Percentiles rank a stretch among this genome's conserved stretches.
Conservation (phyloP, 1,284 basidiomycete genomes). For the Leccinum glutinopallens region DNA sequence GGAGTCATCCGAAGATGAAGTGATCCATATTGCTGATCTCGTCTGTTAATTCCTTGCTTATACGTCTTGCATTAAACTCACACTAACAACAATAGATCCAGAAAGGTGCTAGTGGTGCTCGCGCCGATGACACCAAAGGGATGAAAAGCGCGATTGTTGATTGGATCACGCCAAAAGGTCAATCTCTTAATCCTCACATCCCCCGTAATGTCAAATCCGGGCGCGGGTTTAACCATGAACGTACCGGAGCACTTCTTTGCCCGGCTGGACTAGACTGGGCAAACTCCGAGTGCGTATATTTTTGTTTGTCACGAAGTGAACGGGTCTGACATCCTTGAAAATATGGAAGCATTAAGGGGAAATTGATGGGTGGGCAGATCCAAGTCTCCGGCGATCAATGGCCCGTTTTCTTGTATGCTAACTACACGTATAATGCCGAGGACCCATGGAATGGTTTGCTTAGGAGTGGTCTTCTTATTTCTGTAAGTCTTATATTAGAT, state of each 20-base stretch:
- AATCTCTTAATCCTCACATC: not conserved
- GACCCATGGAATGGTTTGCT: no score
- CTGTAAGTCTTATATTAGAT: no score
- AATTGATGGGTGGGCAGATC: not conserved
- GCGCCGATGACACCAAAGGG: not conserved
- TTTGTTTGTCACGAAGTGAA: not conserved
- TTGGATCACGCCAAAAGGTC: constrained; percentile 1
- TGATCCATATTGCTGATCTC: not conserved
- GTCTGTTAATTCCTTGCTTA: not conserved
- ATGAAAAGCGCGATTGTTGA: not conserved
- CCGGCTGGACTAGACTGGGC: not conserved
- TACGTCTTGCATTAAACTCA: not conserved
- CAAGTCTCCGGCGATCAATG: not conserved
- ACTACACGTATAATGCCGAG: no score
- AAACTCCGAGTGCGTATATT: not conserved
- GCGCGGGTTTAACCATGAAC: not conserved
- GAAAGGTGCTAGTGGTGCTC: not conserved
- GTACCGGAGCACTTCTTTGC: not conserved
- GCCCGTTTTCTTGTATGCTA: no score
- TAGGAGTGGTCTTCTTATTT: no score
- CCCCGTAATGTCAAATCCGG: not conserved
- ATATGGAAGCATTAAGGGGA: not conserved
- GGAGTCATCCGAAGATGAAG: not conserved
- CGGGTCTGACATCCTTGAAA: not conserved
- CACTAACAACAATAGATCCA: not conserved